A percentile compares a stretch with the other conserved stretches of the same genome.
These are phyloP conservation scores for Cercospora sesami DNA, from an alignment of 2,329 filamentous ascomycete genomes.

Conservation along the genomic window DNA sequence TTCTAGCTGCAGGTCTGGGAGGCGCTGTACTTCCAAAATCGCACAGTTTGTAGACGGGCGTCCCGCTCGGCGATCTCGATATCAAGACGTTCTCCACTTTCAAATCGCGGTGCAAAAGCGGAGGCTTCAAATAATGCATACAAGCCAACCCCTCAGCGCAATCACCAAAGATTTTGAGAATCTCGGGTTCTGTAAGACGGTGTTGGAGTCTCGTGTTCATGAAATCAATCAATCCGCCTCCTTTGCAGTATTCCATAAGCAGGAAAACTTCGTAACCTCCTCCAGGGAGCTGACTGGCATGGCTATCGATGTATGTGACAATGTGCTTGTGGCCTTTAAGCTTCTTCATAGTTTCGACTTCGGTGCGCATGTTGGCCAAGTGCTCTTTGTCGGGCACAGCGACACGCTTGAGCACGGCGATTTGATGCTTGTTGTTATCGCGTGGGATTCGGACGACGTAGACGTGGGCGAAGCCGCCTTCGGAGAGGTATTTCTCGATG, in stretches of 20 bases:
- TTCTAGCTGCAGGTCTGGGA: constrained; percentile 80
- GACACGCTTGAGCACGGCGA: constrained; percentile 88
- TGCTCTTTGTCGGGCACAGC: constrained; percentile 95
- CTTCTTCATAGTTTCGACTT: constrained; percentile 99
- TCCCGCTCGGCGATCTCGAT: constrained; percentile 58
- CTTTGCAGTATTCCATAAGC: constrained; percentile 96
- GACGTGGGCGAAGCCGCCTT: constrained; percentile 97
- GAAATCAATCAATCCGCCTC: constrained; percentile 95
- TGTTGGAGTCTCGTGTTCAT: constrained; percentile 99
- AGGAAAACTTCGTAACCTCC: constrained; percentile 97
- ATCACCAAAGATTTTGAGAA: constrained; percentile 93
- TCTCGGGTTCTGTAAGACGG: constrained; percentile 93
- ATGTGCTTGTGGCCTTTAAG: constrained; percentile 94
- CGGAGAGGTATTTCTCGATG: constrained; percentile 95
- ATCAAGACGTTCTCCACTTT: constrained; percentile 99
- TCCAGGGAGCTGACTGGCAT: constrained; percentile 88
- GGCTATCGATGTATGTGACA: constrained; percentile 97
- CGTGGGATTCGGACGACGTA: constrained; percentile 88
- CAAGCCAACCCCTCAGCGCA: constrained; percentile 94
- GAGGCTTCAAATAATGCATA: constrained; percentile 98
- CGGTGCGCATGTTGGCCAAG: constrained; percentile 91
- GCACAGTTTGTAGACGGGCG: constrained; percentile 86
- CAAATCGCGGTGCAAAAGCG: constrained; percentile 86
- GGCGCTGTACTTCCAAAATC: constrained; percentile 93
- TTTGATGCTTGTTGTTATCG: constrained; percentile 73